A percentile compares a stretch with the other conserved stretches of the same genome.
Evolutionary conservation across 2,329 filamentous ascomycete genomes (phyloP).

Genomic region (Botrytis squamosa): DNA sequence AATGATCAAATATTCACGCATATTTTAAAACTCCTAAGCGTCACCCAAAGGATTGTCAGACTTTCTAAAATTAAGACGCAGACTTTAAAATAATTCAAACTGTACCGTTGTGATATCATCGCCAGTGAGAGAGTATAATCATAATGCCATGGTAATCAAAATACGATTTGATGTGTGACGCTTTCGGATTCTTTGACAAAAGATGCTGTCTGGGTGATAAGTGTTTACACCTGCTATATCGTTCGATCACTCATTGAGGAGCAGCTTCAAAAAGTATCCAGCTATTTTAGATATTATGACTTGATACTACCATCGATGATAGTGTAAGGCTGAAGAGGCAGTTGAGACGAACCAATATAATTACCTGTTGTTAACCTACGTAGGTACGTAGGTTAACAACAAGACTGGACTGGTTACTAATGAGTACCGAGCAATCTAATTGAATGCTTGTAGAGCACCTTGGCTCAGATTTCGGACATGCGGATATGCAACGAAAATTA

Average conservation of each 20-base stretch:
- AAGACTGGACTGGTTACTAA: background rate
- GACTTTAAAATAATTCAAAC: background rate
- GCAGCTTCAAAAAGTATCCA: background rate
- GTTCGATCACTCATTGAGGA: background rate
- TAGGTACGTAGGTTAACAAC: background rate
- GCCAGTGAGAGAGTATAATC: background rate
- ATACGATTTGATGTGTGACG: background rate
- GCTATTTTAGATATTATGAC: background rate
- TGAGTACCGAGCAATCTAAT: background rate
- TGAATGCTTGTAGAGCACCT: background rate
- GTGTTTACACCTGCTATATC: background rate
- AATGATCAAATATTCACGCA: background rate
- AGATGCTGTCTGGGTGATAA: background rate
- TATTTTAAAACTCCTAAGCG: background rate
- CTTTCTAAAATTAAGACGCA: background rate
- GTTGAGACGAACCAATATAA: background rate
- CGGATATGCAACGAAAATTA: background rate
- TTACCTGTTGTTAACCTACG: too few species aligned
- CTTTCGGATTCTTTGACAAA: background rate
- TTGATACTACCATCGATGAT: background rate
- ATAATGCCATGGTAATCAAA: background rate
- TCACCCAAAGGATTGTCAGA: background rate
- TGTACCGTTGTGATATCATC: background rate
- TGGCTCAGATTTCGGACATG: too few species aligned
- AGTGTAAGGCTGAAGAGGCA: background rate